These are phyloP conservation scores for Samsoniella hepiali DNA, from an alignment of 2,329 filamentous ascomycete species.

Conservation along the genomic window DNA sequence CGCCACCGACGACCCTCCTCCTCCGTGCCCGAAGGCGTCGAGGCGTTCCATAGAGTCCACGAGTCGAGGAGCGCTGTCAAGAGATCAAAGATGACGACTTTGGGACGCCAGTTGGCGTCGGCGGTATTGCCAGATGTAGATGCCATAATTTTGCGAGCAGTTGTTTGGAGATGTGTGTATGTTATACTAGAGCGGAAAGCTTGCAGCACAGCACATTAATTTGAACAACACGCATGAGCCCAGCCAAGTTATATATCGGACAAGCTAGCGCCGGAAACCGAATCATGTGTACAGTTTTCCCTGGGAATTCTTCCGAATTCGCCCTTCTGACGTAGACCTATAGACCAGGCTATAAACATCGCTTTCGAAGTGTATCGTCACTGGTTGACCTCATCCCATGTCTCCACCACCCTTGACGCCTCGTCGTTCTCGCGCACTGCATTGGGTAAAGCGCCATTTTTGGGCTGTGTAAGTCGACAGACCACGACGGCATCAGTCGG, in stretches of 20 bases:
- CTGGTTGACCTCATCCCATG: not conserved
- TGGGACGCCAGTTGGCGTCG: slow-evolving; percentile 27
- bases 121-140: not conserved
- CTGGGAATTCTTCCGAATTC: not conserved
- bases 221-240: not conserved
- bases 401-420: slow-evolving; percentile 2
- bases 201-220: not conserved
- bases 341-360: not conserved
- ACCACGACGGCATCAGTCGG: not conserved
- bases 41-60: slow-evolving; percentile 37
- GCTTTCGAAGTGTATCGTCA: not conserved
- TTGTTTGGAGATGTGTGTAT: not conserved
- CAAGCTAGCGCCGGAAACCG: not conserved
- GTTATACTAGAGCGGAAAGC: not conserved
- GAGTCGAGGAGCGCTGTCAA: slow-evolving; percentile 39
- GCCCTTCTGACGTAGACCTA: not conserved
- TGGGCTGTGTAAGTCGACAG: not conserved
- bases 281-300: not conserved
- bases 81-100: slow-evolving; percentile 39
- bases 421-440: slow-evolving; percentile 19
- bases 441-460: slow-evolving; percentile 18
- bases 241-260: not conserved
- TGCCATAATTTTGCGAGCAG: not conserved
- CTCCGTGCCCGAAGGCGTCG: slow-evolving; percentile 26
- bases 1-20: slow-evolving; percentile 35